phyloP scores from a whole-genome alignment of 306 rosid genomes.

The Cucurbita argyrosperma region DNA sequence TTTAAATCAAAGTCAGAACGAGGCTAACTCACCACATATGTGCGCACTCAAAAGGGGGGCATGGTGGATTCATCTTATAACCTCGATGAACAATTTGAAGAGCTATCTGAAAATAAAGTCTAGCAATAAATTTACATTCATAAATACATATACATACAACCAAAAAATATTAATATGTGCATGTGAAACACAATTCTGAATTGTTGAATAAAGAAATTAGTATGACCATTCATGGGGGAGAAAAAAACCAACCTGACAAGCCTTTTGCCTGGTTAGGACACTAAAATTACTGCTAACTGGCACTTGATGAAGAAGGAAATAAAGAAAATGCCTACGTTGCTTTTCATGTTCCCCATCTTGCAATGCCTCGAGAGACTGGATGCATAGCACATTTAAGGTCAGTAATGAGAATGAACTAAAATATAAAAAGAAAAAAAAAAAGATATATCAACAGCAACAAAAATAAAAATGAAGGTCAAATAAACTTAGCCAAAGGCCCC shows the following conservation, averaged over 20 bases:
- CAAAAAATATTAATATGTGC: background rate
- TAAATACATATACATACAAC: background rate
- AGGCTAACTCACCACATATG: constrained; percentile 54
- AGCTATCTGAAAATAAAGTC: constrained; percentile 71
- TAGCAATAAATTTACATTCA: constrained; percentile 10
- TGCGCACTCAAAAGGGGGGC: constrained; percentile 91
- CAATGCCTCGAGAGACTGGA: constrained; percentile 95
- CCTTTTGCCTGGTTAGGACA: constrained; percentile 60
- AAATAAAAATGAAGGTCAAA: background rate
- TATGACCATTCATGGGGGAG: constrained; percentile 15
- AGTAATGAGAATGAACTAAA: constrained; percentile 7
- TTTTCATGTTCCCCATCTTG: constrained; percentile 96
- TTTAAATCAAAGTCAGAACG: background rate
- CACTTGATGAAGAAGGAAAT: constrained; percentile 94
- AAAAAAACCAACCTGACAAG: constrained; percentile 58
- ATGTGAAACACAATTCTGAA: constrained; percentile 2
- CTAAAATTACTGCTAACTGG: constrained; percentile 93
- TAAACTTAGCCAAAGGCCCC: constrained; percentile 9
- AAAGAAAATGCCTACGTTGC: constrained; percentile 85
- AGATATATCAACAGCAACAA: background rate
- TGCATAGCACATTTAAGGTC: constrained; percentile 12
- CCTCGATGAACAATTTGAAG: constrained; percentile 76
- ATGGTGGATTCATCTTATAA: constrained; percentile 82
- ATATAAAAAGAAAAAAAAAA: background rate
- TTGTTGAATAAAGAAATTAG: constrained; percentile 5